A percentile compares a stretch with the other conserved stretches of the same genome.
phyloP scores from a whole-genome alignment of 352 stramenopile genomes.

The Phytophthora megakarya region DNA sequence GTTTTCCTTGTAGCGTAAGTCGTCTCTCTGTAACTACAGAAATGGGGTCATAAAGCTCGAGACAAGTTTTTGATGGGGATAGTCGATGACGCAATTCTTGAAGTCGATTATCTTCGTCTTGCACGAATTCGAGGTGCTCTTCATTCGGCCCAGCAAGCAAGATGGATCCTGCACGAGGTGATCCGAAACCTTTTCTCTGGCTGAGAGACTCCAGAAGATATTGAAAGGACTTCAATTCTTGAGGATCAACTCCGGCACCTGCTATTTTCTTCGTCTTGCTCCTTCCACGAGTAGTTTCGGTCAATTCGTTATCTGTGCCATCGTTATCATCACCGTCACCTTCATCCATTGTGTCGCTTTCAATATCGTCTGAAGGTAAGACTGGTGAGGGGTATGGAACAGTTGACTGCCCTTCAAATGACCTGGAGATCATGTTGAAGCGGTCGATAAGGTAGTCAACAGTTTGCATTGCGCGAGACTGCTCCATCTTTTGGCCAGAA shows the following conservation, averaged over 20 bases:
- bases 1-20: slow-evolving; percentile 29
- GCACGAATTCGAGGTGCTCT: slow-evolving; percentile 49
- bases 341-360: slow-evolving; percentile 16
- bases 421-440: slow-evolving; percentile 66
- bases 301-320: slow-evolving; percentile 2
- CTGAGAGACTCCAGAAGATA: slow-evolving; percentile 51
- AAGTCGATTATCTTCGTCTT: slow-evolving; percentile 50
- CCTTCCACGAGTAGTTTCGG: neutral
- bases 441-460: slow-evolving; percentile 72
- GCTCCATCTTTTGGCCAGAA: slow-evolving; percentile 63
- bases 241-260: slow-evolving; percentile 4
- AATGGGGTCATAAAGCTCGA: slow-evolving; percentile 4
- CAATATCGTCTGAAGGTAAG: slow-evolving; percentile 5
- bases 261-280: slow-evolving; percentile 13
- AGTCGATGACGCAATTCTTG: slow-evolving; percentile 23
- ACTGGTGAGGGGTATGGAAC: neutral
- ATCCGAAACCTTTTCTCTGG: slow-evolving; percentile 31
- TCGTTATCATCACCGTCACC: slow-evolving; percentile 2
- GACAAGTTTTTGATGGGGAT: slow-evolving; percentile 16
- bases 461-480: slow-evolving; percentile 59
- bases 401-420: slow-evolving; percentile 28
- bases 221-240: slow-evolving; percentile 50
- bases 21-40: slow-evolving; percentile 19
- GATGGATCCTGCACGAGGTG: slow-evolving; percentile 31
- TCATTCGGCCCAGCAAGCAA: slow-evolving; percentile 35